Base-by-base conservation (phyloP, 2,329 filamentous ascomycete species). In the Stenocarpella maydis region DNA sequence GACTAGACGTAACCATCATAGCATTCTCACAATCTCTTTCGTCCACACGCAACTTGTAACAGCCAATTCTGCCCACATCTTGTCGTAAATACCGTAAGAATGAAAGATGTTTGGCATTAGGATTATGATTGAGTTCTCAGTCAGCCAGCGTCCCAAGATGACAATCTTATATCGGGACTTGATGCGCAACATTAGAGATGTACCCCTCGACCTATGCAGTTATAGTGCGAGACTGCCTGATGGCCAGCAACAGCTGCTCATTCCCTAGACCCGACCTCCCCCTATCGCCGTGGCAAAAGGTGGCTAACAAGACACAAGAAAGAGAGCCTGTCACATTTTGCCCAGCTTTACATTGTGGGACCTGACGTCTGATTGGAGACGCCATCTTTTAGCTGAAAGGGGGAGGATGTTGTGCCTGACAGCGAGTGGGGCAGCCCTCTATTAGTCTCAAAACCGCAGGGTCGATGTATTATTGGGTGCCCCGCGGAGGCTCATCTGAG, bases 401-500 rank as follows among this genome's bases (percentile, higher is more conserved):
- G 58, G 58, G 19, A n/a, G 58, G 19, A n/a, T 49, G 19, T 63
- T n/a, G 24, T n/a, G 58, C 58, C 58, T 12, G 47, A 15, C 10
- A 5, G 37, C 21, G 12, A 12, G 41, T 63, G 58, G 58, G 43
- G n/a, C 58, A 37, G 58, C 26, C 58, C 19, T 49, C 41, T 3
- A 6, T 24, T 26, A 43, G 28, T 34, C n/a, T 63, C 58, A 28
- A 63, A 63, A 63, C 43, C 43, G 28, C 28, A 49, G 37, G 58
- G 28, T 49, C 49, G 43, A 63, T 63, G n/a, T 37, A 49, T 49
- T 37, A 63, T 63, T 63, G 58, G 58, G 9, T 63, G 58, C 58
- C 41, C 58, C 49, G 58, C 28, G 28, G 58, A 49, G 58, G 58
- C 58, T 63, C 58, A 63, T 63, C 58, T 37, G 49, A 63, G 49